Evolutionary conservation across 2,329 filamentous ascomycete genomes (phyloP).

Genomic region (Paecilomyces sp.): DNA sequence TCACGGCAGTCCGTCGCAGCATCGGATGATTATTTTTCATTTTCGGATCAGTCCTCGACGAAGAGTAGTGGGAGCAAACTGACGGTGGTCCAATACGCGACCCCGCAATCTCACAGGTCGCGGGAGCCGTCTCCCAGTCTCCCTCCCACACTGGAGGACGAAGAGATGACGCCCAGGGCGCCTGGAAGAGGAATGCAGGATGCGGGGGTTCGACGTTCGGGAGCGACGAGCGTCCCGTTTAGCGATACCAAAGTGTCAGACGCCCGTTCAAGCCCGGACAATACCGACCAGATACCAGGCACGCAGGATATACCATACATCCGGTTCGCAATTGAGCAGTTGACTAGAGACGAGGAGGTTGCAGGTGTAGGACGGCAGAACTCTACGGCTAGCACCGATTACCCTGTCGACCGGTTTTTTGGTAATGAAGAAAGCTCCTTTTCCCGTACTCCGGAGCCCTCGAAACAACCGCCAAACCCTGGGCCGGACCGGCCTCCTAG

Average conservation of each 20-base stretch:
- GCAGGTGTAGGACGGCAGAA: conserved; percentile 47
- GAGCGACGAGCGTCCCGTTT: conserved; percentile 13
- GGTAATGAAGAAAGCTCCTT: conserved; percentile 42
- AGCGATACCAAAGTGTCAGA: conserved; percentile 18
- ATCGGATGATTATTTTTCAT: conserved; percentile 44
- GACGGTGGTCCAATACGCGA: conserved; percentile 36
- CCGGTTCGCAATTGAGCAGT: conserved; percentile 78
- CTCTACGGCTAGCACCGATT: conserved; percentile 36
- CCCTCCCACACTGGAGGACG: conserved; percentile 1
- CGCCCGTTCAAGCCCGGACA: conserved; percentile 12
- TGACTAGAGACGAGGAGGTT: conserved; percentile 67
- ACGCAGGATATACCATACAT: conserved; percentile 83
- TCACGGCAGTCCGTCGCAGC: conserved; percentile 42
- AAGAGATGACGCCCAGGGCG: conserved; percentile 11
- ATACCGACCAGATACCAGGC: conserved; percentile 58
- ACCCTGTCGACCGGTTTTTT: conserved; percentile 45
- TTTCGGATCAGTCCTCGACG: conserved; percentile 32
- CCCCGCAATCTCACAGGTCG: conserved; percentile 33
- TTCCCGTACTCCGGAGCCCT: conserved; percentile 24
- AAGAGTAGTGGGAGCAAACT: conserved; percentile 21
- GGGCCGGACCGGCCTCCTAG: conserved; percentile 26
- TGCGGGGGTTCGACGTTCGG: background rate
- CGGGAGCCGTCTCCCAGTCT: conserved; percentile 19
- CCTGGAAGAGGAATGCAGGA: background rate
- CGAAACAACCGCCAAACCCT: conserved; percentile 19